Evolutionary conservation across 2,329 filamentous ascomycete genomes (phyloP), one percentile per base, ranked within the genome.

Genomic region (Zalaria obscura): DNA sequence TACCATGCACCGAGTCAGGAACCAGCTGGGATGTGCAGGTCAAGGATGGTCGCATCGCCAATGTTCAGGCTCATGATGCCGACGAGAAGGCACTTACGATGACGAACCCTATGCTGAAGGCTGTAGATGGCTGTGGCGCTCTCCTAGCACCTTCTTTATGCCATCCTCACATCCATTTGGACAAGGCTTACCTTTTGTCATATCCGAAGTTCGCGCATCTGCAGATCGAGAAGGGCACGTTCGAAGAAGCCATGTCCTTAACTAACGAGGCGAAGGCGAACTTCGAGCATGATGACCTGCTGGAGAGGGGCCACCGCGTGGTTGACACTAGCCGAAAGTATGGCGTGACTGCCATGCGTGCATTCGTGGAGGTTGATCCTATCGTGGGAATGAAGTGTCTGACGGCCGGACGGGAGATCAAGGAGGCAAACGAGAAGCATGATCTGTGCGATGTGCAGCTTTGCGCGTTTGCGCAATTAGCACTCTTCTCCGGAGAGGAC

Each of bases 111-210:
- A 18, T 18, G 18, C 18, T 18, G 18, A 18, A 18, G 18, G 18
- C 18, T 18, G 56, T 75, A 39, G 50, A 69, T 47, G 64, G 58
- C 11, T 41, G 49, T 25, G 57, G 56, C 38, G 55, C 62, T 26
- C 57, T 75, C 1, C 50, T 75, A 7, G 59, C 63, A 18, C 75
- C 76, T 3, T 67, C 70, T 5, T 67, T 85, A 3, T 83, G 78
- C 48, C 81, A 85, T 52, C 78, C 80, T 5, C 80, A 85, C 49
- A 73, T 85, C 39, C 81, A 85, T 52, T 66, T 85, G 27, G 81
- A 85, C 57, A 80, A 80, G 52, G 69, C 73, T 33, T 80, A 74
- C 49, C 58, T 80, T 27, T 63, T 80, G 6, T 73, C 66, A 18
- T 67, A 75, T 48, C 68, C 72, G 4, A 70, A 68, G 51, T 82